Evolutionary conservation across 768 basidiomycete genomes (phyloP).

Genomic region (Boletus huronensis): DNA sequence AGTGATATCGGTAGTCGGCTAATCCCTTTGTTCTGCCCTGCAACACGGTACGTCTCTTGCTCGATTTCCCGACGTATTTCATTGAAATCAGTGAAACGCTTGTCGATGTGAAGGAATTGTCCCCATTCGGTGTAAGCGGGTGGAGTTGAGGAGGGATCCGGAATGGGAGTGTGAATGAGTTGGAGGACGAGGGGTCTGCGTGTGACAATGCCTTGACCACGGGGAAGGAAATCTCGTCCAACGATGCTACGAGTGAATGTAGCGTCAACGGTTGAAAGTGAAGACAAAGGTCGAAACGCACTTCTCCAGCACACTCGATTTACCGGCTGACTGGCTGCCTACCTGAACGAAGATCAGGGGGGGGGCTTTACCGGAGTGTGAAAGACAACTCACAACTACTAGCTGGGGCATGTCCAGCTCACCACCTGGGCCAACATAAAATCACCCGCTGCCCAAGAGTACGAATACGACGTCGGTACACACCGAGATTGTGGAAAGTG

Average conservation of each 20-base stretch:
- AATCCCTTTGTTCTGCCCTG: conserved; percentile 98
- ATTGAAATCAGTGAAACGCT: conserved; percentile 91
- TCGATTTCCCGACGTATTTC: conserved; percentile 97
- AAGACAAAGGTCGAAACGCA: conserved; percentile 38
- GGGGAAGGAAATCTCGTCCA: conserved; percentile 85
- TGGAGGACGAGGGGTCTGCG: conserved; percentile 93
- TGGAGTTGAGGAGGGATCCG: conserved; percentile 43
- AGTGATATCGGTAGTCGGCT: conserved; percentile 95
- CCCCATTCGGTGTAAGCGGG: conserved; percentile 78
- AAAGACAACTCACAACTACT: conserved; percentile 62
- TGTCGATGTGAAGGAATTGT: conserved; percentile 96
- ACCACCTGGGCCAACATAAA: conserved; percentile 52
- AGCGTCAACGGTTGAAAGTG: neutral
- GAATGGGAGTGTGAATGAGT: conserved; percentile 84
- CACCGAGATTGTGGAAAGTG: conserved; percentile 84
- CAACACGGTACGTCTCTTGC: conserved; percentile 94
- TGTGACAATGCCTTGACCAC: conserved; percentile 93
- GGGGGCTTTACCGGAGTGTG: neutral
- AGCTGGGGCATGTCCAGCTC: conserved; percentile 93
- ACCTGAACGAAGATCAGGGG: conserved; percentile 48
- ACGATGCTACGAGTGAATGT: conserved; percentile 63
- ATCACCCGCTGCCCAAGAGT: conserved; percentile 4
- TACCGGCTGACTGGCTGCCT: conserved; percentile 94
- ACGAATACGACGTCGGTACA: conserved; percentile 27
- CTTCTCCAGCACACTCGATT: conserved; percentile 96